These are phyloP conservation scores for Pichia sp. DNA, from an alignment of 1,139 yeast species.

Conservation along the genomic window DNA sequence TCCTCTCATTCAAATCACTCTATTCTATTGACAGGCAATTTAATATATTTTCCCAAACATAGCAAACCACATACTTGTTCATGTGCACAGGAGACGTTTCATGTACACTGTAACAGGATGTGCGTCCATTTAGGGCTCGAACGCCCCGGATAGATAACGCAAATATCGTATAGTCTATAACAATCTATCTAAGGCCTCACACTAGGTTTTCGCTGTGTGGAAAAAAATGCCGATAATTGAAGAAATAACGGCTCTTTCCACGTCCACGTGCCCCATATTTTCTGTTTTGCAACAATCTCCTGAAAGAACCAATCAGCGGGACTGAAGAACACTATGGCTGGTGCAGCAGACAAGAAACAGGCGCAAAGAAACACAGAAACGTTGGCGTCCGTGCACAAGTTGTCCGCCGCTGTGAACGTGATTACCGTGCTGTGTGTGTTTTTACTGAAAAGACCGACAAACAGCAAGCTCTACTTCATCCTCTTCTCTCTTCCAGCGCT, in stretches of 20 bases:
- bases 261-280: background rate
- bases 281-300: no score
- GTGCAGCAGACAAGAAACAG: slow-evolving; percentile 64
- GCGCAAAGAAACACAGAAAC: slow-evolving; percentile 56
- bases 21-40: background rate
- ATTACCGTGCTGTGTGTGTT: slow-evolving; percentile 41
- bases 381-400: slow-evolving; percentile 51
- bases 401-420: slow-evolving; percentile 43
- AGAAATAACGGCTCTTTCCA: background rate
- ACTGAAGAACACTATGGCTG: slow-evolving; percentile 43
- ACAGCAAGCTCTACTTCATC: slow-evolving; percentile 48
- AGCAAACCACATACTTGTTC: background rate
- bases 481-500: slow-evolving; percentile 54
- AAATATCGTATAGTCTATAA: background rate
- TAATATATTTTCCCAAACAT: background rate
- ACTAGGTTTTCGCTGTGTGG: background rate
- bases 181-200: no score
- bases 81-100: background rate
- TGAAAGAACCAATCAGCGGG: no score
- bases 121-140: no score
- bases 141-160: no score
- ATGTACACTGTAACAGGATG: no score
- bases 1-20: background rate
- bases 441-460: slow-evolving; percentile 50
- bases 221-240: background rate